phyloP scores from a whole-genome alignment of 2,329 filamentous ascomycete genomes.

The Ascochyta rabiei region DNA sequence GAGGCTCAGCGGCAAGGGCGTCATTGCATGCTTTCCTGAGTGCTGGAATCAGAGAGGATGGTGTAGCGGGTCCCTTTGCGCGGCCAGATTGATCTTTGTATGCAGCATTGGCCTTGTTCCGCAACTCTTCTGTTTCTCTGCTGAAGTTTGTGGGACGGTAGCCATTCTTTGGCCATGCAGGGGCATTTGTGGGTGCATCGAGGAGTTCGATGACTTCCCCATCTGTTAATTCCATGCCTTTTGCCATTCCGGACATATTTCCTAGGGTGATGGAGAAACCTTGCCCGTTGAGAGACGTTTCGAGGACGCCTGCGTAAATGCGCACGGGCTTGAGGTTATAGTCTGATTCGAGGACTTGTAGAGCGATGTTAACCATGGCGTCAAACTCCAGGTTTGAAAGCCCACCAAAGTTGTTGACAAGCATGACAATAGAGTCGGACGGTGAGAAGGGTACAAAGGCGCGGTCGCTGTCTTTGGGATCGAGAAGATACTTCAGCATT shows the following conservation, averaged over 20 bases:
- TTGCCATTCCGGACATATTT: slow-evolving; percentile 56
- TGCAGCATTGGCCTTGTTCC: slow-evolving; percentile 40
- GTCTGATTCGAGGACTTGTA: slow-evolving; percentile 51
- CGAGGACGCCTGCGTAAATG: slow-evolving; percentile 57
- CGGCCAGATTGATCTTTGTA: slow-evolving; percentile 21
- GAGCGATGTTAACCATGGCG: slow-evolving; percentile 52
- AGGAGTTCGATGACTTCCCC: slow-evolving; percentile 56
- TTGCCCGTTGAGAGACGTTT: slow-evolving; percentile 62
- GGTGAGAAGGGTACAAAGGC: slow-evolving; percentile 57
- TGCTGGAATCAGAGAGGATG: slow-evolving; percentile 48
- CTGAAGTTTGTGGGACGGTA: slow-evolving; percentile 41
- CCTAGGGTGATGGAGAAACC: slow-evolving; percentile 63
- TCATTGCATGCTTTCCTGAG: slow-evolving; percentile 52
- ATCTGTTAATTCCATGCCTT: slow-evolving; percentile 46
- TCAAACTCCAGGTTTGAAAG: slow-evolving; percentile 57
- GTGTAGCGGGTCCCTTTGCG: slow-evolving; percentile 46
- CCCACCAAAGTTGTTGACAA: slow-evolving; percentile 59
- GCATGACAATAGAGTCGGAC: slow-evolving; percentile 53
- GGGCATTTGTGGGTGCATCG: slow-evolving; percentile 58
- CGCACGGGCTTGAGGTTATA: slow-evolving; percentile 57
- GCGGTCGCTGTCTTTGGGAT: slow-evolving; percentile 55
- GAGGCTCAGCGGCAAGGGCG: slow-evolving; percentile 65
- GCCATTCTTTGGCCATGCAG: slow-evolving; percentile 58
- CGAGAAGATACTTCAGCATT: slow-evolving; percentile 57
- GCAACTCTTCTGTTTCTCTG: slow-evolving; percentile 34